Percentiles rank a stretch among this genome's conserved stretches.
These are phyloP conservation scores for Leishmania braziliensis DNA, from an alignment of 208 protist genomes.

Conservation along the genomic window DNA sequence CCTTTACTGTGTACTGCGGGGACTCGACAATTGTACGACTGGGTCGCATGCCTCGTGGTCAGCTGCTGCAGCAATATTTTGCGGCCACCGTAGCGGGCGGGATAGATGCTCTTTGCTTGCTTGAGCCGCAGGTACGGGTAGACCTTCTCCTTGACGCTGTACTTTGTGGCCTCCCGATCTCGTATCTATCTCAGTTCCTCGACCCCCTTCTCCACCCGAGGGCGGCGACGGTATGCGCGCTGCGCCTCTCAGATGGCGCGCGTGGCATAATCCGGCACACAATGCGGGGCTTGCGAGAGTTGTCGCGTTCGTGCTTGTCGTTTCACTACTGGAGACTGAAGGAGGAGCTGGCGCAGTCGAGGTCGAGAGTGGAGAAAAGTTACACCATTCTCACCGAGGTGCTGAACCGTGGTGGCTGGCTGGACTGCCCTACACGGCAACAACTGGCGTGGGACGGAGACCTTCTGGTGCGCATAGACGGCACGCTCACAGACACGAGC, in stretches of 20 bases:
- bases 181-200: conserved; percentile 21
- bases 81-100: conserved; percentile 24
- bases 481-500: conserved; percentile 21
- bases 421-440: conserved; percentile 40
- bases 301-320: conserved; percentile 43
- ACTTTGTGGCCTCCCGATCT: conserved; percentile 34
- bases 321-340: conserved; percentile 45
- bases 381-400: conserved; percentile 29
- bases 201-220: conserved; percentile 34
- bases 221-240: conserved; percentile 3
- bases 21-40: conserved; percentile 44
- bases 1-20: conserved; percentile 58
- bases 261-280: conserved; percentile 33
- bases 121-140: conserved; percentile 30
- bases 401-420: conserved; percentile 46
- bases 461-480: conserved; percentile 2
- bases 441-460: conserved; percentile 21
- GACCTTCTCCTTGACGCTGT: conserved; percentile 39
- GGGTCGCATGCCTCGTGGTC: conserved; percentile 37
- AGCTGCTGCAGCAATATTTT: conserved; percentile 42
- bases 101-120: conserved; percentile 22
- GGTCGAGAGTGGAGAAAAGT: conserved; percentile 23
- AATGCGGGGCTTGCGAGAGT: conserved; percentile 29
- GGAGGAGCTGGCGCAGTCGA: conserved; percentile 34
- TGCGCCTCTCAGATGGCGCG: conserved; percentile 41